phyloP scores from a whole-genome alignment of 805 yeast genomes.

The Cyberlindnera bimundalis region DNA sequence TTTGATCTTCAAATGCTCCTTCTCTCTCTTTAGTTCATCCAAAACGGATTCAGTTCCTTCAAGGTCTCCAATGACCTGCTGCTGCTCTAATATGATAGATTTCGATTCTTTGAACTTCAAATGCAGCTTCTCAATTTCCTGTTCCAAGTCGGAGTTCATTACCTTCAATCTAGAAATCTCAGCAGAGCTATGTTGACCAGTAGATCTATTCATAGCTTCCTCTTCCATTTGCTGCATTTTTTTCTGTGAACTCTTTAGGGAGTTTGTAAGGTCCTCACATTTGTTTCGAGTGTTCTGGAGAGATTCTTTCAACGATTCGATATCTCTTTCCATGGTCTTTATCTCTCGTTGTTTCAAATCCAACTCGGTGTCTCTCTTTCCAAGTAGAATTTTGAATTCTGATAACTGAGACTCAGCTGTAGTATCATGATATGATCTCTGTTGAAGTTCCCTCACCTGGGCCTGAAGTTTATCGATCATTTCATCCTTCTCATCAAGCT shows the following conservation, averaged over 20 bases:
- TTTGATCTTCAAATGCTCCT: conserved; percentile 14
- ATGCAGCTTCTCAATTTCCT: conserved; percentile 15
- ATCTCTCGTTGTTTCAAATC: conserved; percentile 14
- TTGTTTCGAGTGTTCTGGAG: conserved; percentile 4
- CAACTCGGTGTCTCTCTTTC: conserved; percentile 15
- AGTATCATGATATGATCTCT: conserved; percentile 12
- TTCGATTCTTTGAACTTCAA: conserved; percentile 21
- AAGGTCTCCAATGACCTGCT: conserved; percentile 23
- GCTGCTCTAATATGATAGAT: conserved; percentile 22
- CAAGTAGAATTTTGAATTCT: conserved; percentile 14
- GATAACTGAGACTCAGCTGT: conserved; percentile 13
- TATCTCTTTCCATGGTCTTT: conserved; percentile 4
- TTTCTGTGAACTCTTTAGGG: conserved; percentile 3
- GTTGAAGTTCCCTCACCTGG: conserved; percentile 15
- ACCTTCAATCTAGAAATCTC: conserved; percentile 14
- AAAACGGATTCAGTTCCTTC: conserved; percentile 19
- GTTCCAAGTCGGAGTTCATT: conserved; percentile 16
- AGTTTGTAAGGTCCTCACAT: conserved; percentile 3
- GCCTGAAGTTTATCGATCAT: conserved; percentile 18
- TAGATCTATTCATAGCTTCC: conserved; percentile 11
- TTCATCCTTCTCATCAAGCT: conserved; percentile 21
- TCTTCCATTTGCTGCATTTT: conserved; percentile 12
- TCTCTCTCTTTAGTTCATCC: conserved; percentile 17
- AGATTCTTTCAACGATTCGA: conserved; percentile 4
- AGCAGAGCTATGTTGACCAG: conserved; percentile 6